phyloP scores from a whole-genome alignment of 169 alveolate species.

The Cryptosporidium viatorum region DNA sequence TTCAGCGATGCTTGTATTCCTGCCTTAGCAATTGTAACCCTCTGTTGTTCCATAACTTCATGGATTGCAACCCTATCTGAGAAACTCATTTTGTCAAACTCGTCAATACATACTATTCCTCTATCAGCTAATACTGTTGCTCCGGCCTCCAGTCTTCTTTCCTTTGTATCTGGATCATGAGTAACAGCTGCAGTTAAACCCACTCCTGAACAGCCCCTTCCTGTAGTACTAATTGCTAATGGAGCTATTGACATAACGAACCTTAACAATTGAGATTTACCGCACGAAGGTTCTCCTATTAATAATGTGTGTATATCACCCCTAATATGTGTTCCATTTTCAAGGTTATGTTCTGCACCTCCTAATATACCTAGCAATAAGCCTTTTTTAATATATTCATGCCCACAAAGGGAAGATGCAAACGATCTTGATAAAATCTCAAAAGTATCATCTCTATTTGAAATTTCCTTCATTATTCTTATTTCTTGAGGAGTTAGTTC shows the following conservation, averaged over 20 bases:
- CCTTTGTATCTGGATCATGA: slow-evolving; percentile 94
- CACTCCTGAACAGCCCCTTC: slow-evolving; percentile 99
- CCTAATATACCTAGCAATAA: slow-evolving; percentile 93
- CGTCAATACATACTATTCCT: slow-evolving; percentile 98
- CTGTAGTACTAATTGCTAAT: slow-evolving; percentile 97
- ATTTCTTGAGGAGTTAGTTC: slow-evolving; percentile 85
- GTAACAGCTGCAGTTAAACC: slow-evolving; percentile 99
- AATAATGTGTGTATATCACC: slow-evolving; percentile 98
- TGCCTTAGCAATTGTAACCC: slow-evolving; percentile 98
- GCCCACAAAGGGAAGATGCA: slow-evolving; percentile 98
- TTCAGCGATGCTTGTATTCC: slow-evolving; percentile 97
- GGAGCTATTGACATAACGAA: slow-evolving; percentile 89
- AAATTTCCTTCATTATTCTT: slow-evolving; percentile 83
- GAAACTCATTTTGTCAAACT: slow-evolving; percentile 98
- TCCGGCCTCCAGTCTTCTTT: slow-evolving; percentile 98
- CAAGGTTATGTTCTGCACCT: slow-evolving; percentile 92
- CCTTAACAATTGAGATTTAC: slow-evolving; percentile 97
- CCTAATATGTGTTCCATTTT: slow-evolving; percentile 94
- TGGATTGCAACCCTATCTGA: slow-evolving; percentile 99
- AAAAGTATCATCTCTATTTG: slow-evolving; percentile 88
- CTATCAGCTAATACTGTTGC: slow-evolving; percentile 99
- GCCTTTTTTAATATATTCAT: slow-evolving; percentile 92
- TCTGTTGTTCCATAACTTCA: slow-evolving; percentile 99
- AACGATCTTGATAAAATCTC: slow-evolving; percentile 92
- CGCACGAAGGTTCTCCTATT: slow-evolving; percentile 99